Conservation (phyloP, 768 basidiomycete genomes). For the Boletus patriciae region DNA sequence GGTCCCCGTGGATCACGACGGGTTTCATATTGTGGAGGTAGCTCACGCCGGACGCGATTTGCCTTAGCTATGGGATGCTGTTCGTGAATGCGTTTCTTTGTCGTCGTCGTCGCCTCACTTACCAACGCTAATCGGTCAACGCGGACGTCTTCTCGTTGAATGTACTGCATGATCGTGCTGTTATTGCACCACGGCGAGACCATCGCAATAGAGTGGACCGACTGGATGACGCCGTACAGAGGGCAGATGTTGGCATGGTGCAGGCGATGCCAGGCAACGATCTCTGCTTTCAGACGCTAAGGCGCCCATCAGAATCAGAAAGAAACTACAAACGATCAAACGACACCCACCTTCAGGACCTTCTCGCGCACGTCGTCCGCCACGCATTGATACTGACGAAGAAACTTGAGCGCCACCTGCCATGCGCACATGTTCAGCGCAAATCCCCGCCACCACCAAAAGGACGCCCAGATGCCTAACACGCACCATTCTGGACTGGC, state of each 20-base stretch:
- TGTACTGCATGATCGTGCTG: conserved; percentile 53
- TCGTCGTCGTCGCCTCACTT: conserved; percentile 11
- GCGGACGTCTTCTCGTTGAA: conserved; percentile 40
- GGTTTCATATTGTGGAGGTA: conserved; percentile 59
- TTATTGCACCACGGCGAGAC: conserved; percentile 66
- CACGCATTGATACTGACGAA: conserved; percentile 49
- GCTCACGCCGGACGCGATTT: conserved; percentile 56
- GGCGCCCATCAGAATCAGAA: neutral
- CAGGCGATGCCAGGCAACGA: conserved; percentile 57
- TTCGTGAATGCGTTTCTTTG: neutral
- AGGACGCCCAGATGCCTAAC: neutral
- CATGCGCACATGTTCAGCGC: conserved; percentile 1
- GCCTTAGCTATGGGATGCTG: conserved; percentile 39
- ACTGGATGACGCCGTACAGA: conserved; percentile 55
- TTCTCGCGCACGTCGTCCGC: conserved; percentile 52
- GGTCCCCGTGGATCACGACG: conserved; percentile 58
- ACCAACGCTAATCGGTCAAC: conserved; percentile 52
- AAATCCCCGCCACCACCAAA: too few species aligned
- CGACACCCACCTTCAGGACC: conserved; percentile 43
- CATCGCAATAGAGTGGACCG: conserved; percentile 55
- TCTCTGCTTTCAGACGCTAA: conserved; percentile 57
- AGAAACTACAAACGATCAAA: neutral
- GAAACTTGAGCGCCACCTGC: conserved; percentile 58
- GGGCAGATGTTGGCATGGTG: conserved; percentile 56
- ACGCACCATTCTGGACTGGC: conserved; percentile 31